Base-by-base conservation (phyloP, 306 rosid genomes). In the Gynostemma pentaphyllum region DNA sequence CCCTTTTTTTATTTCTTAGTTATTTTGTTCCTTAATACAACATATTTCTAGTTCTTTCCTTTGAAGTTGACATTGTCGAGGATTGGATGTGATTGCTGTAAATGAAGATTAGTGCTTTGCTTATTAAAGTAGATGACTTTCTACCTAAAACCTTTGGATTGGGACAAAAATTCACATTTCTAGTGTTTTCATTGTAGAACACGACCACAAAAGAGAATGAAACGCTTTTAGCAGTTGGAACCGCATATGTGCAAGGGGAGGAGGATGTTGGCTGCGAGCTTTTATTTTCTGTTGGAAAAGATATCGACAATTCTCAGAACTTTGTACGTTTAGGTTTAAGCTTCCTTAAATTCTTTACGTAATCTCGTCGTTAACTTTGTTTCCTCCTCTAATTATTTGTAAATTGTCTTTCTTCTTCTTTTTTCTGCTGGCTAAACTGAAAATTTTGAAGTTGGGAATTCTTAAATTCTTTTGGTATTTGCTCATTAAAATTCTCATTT, bases 201-300 rank as follows among this genome's bases (percentile, higher is more conserved):
- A 74, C 92, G 62, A 68, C 80, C 51, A 80, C 98, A 44, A 88
- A 86, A 57, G 98, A 88, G 77, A 92, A 84, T 59, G 96, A 92
- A 73, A 88, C 95, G 14, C 92, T 88, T 76, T 61, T 92, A 72
- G 98, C 98, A 18, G 51, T 92, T 83, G 98, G 98, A 64, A 85
- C 94, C 68, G 98, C 96, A 59, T 92, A 83, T 30, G 98, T 82
- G 70, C 98, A 92, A 88, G 98, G 98, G n/a, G n/a, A n/a, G 79
- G 98, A 92, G 71, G 98, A 92, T 80, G 96, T 92, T 74, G n/a
- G 95, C 98, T 72, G 96, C 87, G 23, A 88, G 69, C 85, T 92
- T 62, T 70, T 92, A 68, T 88, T 78, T 79, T 83, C 94, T 52
- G 67, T 87, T 69, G 95, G 87, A 60, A 88, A 87, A 77, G 76